Base-by-base conservation (phyloP, 192 early-diverging fungal genomes). In the Backusella liffmaniae region DNA sequence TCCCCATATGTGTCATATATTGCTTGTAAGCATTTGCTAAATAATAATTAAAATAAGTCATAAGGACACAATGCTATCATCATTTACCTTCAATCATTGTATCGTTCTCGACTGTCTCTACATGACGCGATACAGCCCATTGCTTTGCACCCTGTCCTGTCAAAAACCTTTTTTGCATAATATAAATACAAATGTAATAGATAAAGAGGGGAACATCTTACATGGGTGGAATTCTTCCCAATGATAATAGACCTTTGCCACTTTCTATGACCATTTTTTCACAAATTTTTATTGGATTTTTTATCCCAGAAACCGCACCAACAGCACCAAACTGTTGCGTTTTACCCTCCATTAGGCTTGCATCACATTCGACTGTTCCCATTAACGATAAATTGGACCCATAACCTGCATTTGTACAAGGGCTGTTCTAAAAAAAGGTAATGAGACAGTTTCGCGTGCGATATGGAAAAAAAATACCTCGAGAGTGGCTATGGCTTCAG, bases 341-440 rank as follows among this genome's bases (percentile, higher is more conserved):
- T 10, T 81, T 74, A 1, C 88, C 84, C 41, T 87, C 79, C 94
- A 95, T 96, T n/a, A 95, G 80, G 26, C 90, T 78, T 12, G 96
- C 96, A 80, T 98, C 96, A 74, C 94, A 96, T 84, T 98, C 95
- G 2, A 96, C 93, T 2, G 74, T 76, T 1, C 93, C 94, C 0
- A 82, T 69, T 0, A 93, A 79, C 21, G 91, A 94, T 16, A 96
- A 85, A 76, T 97, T 97, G 0, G 94, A 94, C 30, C 95, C 96
- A 66, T 77, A 77, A 0, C 93, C 86, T 21, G 86, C 84, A 67
- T 87, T 87, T 7, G 86, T 85, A 62, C 79, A 65, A 16, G 79
- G 83, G 18, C 79, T 79, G 30, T 87, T 81, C 79, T 82, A n/a
- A 15, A 69, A 3, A 18, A 13, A 29, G 26, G 29, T 2, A 21